These are phyloP conservation scores for Rutstroemia sp. DNA, from an alignment of 2,329 filamentous ascomycete genomes.

Conservation along the genomic window DNA sequence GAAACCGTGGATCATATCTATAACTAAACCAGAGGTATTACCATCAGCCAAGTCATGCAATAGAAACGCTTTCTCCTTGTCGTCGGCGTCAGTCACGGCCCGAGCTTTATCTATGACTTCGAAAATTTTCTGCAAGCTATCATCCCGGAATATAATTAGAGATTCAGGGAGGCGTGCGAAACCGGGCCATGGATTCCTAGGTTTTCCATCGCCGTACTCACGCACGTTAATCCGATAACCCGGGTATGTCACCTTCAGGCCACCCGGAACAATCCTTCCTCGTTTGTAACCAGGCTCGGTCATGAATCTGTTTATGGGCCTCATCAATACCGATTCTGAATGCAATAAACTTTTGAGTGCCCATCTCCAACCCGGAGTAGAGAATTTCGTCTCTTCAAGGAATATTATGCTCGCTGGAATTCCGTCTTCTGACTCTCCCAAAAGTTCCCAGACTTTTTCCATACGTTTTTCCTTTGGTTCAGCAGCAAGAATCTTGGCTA, in stretches of 20 bases:
- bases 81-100: constrained; percentile 9
- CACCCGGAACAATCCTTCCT: neutral
- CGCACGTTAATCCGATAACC: neutral
- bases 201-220: constrained; percentile 5
- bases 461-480: neutral
- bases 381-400: constrained; percentile 1
- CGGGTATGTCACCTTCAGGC: constrained; percentile 4
- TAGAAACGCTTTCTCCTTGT: constrained; percentile 8
- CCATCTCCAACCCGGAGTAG: constrained; percentile 24
- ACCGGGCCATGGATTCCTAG: constrained; percentile 9
- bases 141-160: constrained; percentile 5
- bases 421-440: neutral
- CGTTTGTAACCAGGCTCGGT: neutral
- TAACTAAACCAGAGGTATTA: constrained; percentile 2
- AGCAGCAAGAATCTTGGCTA: neutral
- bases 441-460: constrained; percentile 1
- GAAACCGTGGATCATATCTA: neutral
- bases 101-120: constrained; percentile 3
- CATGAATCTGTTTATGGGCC: neutral
- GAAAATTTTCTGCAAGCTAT: constrained; percentile 1
- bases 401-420: neutral
- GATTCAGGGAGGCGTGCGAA: constrained; percentile 5
- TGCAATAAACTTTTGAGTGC: constrained; percentile 16
- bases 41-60: constrained; percentile 10
- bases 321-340: neutral